Evolutionary conservation across 2,329 filamentous ascomycete genomes (phyloP).

Genomic region (Alternaria atra): DNA sequence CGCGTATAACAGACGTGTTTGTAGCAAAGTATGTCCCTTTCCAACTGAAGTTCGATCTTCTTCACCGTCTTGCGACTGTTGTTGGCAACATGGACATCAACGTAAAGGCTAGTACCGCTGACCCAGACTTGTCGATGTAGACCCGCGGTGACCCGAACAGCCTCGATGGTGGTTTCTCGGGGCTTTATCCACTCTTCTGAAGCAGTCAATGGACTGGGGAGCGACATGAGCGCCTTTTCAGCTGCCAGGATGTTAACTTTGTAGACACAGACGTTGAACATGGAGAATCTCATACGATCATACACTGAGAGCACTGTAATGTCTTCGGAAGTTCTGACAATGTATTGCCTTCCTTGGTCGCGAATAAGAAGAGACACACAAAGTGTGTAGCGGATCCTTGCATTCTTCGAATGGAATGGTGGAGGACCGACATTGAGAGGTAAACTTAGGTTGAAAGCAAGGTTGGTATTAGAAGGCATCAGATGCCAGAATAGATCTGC

Average conservation of each 20-base stretch:
- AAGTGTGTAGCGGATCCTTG: slow-evolving; percentile 61
- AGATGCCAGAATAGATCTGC: slow-evolving; percentile 60
- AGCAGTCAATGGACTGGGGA: slow-evolving; percentile 61
- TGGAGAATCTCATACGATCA: slow-evolving; percentile 54
- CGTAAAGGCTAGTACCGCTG: slow-evolving; percentile 64
- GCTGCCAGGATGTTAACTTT: slow-evolving; percentile 43
- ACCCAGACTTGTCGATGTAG: slow-evolving; percentile 68
- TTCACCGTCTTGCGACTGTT: slow-evolving; percentile 60
- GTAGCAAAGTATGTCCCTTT: slow-evolving; percentile 61
- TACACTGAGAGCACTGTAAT: slow-evolving; percentile 63
- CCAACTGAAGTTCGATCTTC: slow-evolving; percentile 62
- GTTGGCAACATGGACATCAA: slow-evolving; percentile 63
- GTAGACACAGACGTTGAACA: background rate
- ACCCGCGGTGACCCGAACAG: slow-evolving; percentile 60
- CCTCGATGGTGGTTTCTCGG: slow-evolving; percentile 53
- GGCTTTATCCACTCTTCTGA: slow-evolving; percentile 58
- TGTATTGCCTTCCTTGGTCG: slow-evolving; percentile 59
- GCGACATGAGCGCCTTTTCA: slow-evolving; percentile 63
- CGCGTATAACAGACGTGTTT: slow-evolving; percentile 54
- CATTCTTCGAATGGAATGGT: slow-evolving; percentile 62
- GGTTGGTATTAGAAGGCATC: slow-evolving; percentile 55
- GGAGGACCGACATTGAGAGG: slow-evolving; percentile 64
- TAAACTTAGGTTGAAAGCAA: slow-evolving; percentile 63
- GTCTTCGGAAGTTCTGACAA: slow-evolving; percentile 61
- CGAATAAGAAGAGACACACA: slow-evolving; percentile 59